Percentiles rank a stretch among this genome's conserved stretches.
Conservation (phyloP, 2,329 filamentous ascomycete species). For the Leptoxyphium fumago region DNA sequence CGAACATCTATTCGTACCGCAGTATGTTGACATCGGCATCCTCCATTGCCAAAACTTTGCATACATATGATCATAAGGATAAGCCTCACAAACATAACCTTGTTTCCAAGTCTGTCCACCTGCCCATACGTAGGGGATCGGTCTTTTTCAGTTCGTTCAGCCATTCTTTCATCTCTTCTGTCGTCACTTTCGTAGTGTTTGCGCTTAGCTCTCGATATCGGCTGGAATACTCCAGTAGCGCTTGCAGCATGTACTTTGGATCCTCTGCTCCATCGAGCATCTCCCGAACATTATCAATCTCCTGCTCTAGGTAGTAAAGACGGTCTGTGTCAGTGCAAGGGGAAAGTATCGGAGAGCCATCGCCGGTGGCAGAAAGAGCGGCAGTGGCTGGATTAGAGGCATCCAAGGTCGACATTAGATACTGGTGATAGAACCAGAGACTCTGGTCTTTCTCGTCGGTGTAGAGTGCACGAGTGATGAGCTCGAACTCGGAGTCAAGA, state of each 20-base stretch:
- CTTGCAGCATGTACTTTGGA: conserved; percentile 83
- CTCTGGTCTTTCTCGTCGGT: conserved; percentile 90
- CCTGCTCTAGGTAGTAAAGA: conserved; percentile 48
- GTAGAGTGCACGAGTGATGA: conserved; percentile 66
- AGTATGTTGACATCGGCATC: too few relatives aligned
- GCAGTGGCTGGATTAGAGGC: conserved; percentile 32
- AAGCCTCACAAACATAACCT: conserved; percentile 24
- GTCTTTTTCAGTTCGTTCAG: conserved; percentile 50
- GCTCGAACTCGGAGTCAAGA: conserved; percentile 60
- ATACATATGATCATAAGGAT: too few relatives aligned
- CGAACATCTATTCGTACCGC: too few relatives aligned
- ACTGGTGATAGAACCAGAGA: conserved; percentile 94
- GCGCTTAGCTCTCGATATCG: conserved; percentile 39
- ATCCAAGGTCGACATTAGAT: conserved; percentile 55
- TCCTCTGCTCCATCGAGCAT: conserved; percentile 49
- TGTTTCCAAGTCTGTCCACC: conserved; percentile 59
- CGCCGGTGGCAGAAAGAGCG: neutral
- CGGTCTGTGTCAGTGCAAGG: conserved; percentile 48
- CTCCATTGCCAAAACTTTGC: too few relatives aligned
- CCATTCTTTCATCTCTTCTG: conserved; percentile 35
- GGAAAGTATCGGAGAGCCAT: conserved; percentile 44
- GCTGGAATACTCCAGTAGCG: conserved; percentile 54
- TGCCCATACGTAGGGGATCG: conserved; percentile 58
- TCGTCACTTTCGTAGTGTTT: conserved; percentile 25
- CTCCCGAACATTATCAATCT: conserved; percentile 62